Conservation (phyloP, 208 protist species). For the Wallacemonas sp. region DNA sequence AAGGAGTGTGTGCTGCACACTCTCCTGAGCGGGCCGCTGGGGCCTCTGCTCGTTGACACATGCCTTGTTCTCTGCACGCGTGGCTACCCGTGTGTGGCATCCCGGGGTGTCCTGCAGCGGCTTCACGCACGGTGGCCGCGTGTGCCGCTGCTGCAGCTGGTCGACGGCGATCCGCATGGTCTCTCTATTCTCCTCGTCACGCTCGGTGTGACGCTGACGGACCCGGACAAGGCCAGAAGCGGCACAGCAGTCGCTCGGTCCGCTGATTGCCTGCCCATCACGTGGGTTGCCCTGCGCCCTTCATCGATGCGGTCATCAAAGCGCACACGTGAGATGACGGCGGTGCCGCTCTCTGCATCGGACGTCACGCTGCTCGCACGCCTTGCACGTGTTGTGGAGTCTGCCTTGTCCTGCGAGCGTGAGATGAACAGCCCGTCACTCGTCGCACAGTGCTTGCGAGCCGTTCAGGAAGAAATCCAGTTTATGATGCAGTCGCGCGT, state of each 20-base stretch:
- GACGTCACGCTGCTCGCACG: constrained; percentile 30
- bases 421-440: no score
- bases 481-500: constrained; percentile 56
- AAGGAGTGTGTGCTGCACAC: constrained; percentile 72
- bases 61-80: constrained; percentile 64
- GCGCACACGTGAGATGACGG: constrained; percentile 8
- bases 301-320: constrained; percentile 9
- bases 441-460: constrained; percentile 31
- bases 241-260: background rate
- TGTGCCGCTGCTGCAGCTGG: constrained; percentile 55
- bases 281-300: constrained; percentile 43
- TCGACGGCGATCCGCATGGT: constrained; percentile 85
- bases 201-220: constrained; percentile 24
- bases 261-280: constrained; percentile 26
- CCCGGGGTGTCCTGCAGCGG: constrained; percentile 49
- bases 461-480: constrained; percentile 39
- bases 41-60: background rate
- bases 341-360: constrained; percentile 18
- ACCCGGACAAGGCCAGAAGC: background rate
- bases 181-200: constrained; percentile 68
- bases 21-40: constrained; percentile 26
- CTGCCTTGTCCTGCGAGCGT: background rate
- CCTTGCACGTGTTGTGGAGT: constrained; percentile 16
- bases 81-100: constrained; percentile 76
- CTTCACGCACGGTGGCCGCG: constrained; percentile 41